Conservation (phyloP, 441 rosid genomes). For the Corymbia calophylla region DNA sequence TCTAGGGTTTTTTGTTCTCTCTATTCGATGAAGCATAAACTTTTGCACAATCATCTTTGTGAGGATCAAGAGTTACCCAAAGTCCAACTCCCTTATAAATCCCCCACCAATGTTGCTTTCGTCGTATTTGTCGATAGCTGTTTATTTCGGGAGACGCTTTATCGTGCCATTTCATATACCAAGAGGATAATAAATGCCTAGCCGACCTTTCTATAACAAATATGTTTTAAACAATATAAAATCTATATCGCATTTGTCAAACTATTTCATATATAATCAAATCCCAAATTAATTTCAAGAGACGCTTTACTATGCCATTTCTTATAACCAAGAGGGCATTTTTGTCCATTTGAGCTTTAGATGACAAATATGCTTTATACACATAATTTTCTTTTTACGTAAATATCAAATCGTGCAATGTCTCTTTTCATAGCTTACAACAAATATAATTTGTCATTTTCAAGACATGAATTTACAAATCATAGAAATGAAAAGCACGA, state of each 20-base stretch:
- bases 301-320: neutral
- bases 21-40: neutral
- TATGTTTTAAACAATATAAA: neutral
- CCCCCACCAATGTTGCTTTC: neutral
- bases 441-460: neutral
- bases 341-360: neutral
- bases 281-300: neutral
- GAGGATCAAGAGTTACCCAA: neutral
- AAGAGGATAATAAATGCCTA: no score
- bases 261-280: neutral
- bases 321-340: neutral
- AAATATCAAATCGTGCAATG: neutral
- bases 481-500: neutral
- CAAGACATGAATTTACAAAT: neutral
- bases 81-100: neutral
- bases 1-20: neutral
- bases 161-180: neutral
- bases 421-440: neutral
- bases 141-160: neutral
- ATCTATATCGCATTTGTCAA: neutral
- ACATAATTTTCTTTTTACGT: fast-evolving
- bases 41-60: neutral
- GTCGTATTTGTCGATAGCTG: fast-evolving
- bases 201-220: neutral
- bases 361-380: neutral